Base-by-base conservation (phyloP, 441 rosid species). In the Erysimum cheiri region DNA sequence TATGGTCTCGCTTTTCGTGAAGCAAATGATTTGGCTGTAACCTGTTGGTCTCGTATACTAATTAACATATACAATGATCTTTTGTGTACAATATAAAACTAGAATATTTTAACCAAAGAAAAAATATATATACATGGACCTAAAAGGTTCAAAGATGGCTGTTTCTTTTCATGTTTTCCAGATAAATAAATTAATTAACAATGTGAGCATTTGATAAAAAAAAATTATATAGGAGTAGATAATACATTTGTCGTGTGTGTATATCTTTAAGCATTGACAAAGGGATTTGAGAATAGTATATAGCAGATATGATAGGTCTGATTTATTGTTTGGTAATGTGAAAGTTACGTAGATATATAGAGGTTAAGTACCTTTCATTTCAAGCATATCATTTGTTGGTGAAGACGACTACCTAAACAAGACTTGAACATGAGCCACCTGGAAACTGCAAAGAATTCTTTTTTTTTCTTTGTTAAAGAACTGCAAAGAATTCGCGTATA, bases 321-420 rank as follows among this genome's bases (percentile, higher is more conserved):
- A 52, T 31, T 37, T 29, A 8, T 60, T 28, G 72, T 67, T 66
- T 52, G 72, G 67, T 73, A 60, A 66, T 41, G 49, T 10, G 68
- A 67, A 22, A 66, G 33, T 35, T 52, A 60, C 57, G 57, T 52
- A 28, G 48, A n/a, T 26, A 17, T 26, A 43, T n/a, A n/a, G 43
- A 67, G 57, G 49, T 15, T 66, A 52, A 59, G 73, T 74, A 74
- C 29, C 78, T 74, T 74, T 74, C 41, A 60, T 12, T 35, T n/a
- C 10, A 64, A 64, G 50, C 35, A 55, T 12, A 36, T 3, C 4
- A 64, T 43, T 35, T 60, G 63, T 73, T 52, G 77, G 66, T 40
- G 60, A 72, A 57, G 66, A 64, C 24, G 66, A 65, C 66, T 35
- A 46, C 64, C 59, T 47, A 61, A 17, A 57, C 10, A 12, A 15